These are phyloP conservation scores for Tetracladium setigerum DNA, from an alignment of 495 filamentous ascomycete genomes.

Conservation along the genomic window DNA sequence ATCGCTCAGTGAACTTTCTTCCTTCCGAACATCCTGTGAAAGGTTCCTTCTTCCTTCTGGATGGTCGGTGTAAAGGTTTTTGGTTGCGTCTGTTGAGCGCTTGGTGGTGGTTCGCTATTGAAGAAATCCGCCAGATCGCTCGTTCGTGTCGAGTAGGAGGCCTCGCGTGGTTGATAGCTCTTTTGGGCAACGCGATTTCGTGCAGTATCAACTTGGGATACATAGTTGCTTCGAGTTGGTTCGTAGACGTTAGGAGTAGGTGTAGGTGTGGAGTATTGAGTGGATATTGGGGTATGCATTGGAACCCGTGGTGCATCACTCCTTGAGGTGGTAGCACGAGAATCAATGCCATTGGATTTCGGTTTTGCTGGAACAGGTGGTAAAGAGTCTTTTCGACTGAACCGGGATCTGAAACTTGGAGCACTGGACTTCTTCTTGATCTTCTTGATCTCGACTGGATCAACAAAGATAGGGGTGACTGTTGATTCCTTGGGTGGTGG, in stretches of 20 bases:
- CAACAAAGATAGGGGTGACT: slow-evolving; percentile 22
- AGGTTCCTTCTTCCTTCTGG: slow-evolving; percentile 19
- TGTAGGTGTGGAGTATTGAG: slow-evolving; percentile 9
- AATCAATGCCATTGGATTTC: slow-evolving; percentile 1
- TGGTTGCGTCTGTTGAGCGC: slow-evolving; percentile 10
- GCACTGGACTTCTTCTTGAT: slow-evolving; percentile 55
- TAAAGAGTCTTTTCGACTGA: slow-evolving; percentile 37
- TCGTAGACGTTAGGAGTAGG: slow-evolving; percentile 23
- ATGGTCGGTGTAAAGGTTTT: slow-evolving; percentile 15
- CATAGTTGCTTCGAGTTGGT: slow-evolving; percentile 23
- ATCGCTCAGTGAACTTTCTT: slow-evolving; percentile 16
- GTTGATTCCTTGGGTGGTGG: slow-evolving; percentile 53
- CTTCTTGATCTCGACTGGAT: slow-evolving; percentile 19
- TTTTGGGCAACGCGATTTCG: slow-evolving; percentile 38
- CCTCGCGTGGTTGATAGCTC: slow-evolving; percentile 44
- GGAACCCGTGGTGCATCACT: slow-evolving; percentile 1
- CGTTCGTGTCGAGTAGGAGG: slow-evolving; percentile 35
- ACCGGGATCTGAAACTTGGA: slow-evolving; percentile 54
- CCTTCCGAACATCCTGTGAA: slow-evolving; percentile 20
- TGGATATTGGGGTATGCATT: slow-evolving; percentile 22
- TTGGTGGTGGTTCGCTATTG: slow-evolving; percentile 65
- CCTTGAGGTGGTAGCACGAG: not conserved
- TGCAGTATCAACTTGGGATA: slow-evolving; percentile 18
- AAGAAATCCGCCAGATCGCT: slow-evolving; percentile 77
- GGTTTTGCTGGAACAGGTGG: slow-evolving; percentile 1